Evolutionary conservation across 202 grass and related monocot genomes (phyloP), one percentile per base, ranked within the genome.

Genomic region (Cymbopogon flexuosus): DNA sequence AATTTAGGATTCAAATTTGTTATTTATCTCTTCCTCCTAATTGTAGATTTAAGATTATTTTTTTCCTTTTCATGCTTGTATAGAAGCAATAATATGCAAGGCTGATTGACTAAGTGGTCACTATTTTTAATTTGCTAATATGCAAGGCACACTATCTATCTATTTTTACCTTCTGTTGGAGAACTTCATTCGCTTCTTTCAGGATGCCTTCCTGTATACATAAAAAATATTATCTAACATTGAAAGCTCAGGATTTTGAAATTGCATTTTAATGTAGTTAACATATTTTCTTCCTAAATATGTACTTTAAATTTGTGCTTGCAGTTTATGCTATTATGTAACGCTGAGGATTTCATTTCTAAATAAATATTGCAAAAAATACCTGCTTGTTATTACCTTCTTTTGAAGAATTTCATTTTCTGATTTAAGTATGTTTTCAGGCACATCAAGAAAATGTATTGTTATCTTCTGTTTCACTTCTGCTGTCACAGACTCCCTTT

Each of bases 151-250:
- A n/a, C n/a, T n/a, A 6, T 68, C 8, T 73, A 13, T 45, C n/a
- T 35, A 65, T 19, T 52, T 10, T 68, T 84, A 96, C 88, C 90
- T 90, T 96, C 29, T 89, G 78, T 67, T 85, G 86, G 73, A 96
- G 83, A 73, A 87, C 70, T 84, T 88, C 66, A 45, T 96, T 92
- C 37, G 73, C 80, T 40, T 42, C 85, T 81, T 96, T 90, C 77
- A 88, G 63, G 64, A 92, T 88, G 72, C 80, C 77, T 77, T 96
- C 85, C 90, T 96, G 83, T 39, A 82, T 31, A 84, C 33, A 1
- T 46, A 77, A 77, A 56, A 65, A 35, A 54, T 21, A 13, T 64
- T 24, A 29, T 40, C 12, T 59, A 27, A 16, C 8, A 40, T 18
- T 40, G 10, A 70, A 75, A 3, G 12, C n/a, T 24, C 7, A 43